Base-by-base conservation (phyloP, 1,139 yeast species). In the Blastobotrys serpentis region DNA sequence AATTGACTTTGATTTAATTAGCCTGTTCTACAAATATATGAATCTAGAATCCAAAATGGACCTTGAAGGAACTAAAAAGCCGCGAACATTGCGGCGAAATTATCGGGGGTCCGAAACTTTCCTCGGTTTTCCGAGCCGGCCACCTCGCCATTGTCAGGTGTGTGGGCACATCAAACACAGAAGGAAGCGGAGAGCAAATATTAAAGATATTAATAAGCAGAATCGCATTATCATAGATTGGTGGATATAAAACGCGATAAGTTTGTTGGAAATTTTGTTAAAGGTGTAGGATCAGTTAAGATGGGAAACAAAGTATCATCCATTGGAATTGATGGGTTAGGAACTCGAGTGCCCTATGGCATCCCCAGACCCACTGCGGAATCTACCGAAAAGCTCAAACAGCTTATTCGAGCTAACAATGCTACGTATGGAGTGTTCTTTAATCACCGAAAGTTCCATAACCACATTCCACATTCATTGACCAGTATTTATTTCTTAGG, bases 331-430 rank as follows among this genome's bases (percentile, higher is more conserved):
- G 58, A 55, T 19, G 58, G 58, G 6, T 43, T 53, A 2, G 52
- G 54, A 4, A 40, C 47, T 13, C 32, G 25, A 16, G 42, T 50
- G 7, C 54, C 55, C 1, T 14, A 44, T 4, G 55, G 48, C 23
- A 46, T 54, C 2, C 56, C 56, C 1, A 3, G 22, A 4, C 63
- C 62, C 7, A 53, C 62, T 1, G 37, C 47, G 11, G 49, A 51
- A 32, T 52, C 62, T 5, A 47, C 42, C 13, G 44, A 50, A 3
- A 61, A 59, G 45, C 54, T 61, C n/a, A 44, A 49, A 10, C 61
- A 60, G 33, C 58, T 63, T 4, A 46, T 65, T 3, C 49, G 61
- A 13, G 67, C 64, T 7, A 67, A 67, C 49, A 66, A 67, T 44
- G 54, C 55, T 21, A 56, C 53, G 11, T 62, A 56, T 42, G 64